Evolutionary conservation across 176 grass and related monocot genomes (phyloP), one percentile per base, ranked within the genome.

Genomic region (Zizania latifolia): DNA sequence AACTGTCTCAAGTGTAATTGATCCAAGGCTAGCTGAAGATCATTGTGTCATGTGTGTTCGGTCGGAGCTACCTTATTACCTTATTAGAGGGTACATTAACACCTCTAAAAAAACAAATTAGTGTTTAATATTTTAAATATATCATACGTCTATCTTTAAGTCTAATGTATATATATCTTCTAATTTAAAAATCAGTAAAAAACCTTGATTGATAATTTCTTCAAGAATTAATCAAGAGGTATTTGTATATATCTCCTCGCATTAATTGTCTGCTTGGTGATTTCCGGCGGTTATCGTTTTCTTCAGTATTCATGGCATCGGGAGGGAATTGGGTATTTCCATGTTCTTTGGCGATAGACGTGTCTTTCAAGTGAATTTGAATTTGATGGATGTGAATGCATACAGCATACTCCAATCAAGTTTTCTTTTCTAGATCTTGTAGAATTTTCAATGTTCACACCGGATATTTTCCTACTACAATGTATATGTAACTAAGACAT

Each of bases 1-100:
- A 53, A 22, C 22, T 9, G 48, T 53, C 7, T 53, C 57, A 27
- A 65, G 19, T 21, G 62, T 6, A 82, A 55, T 59, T 55, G 61
- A 67, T 75, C 50, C 28, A 75, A 23, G 50, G 2, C 13, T 37
- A 74, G 23, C 70, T 58, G 73, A 68, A 57, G 62, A 64, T 60
- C 14, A 22, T 1, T 38, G 36, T n/a, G n/a, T n/a, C 30, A 48
- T 37, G 38, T 34, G 28, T 50, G 65, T 3, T 36, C 48, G n/a
- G n/a, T n/a, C n/a, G n/a, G n/a, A n/a, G n/a, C n/a, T n/a, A n/a
- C n/a, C n/a, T n/a, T n/a, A n/a, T n/a, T n/a, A n/a, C n/a, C n/a
- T n/a, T n/a, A n/a, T n/a, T n/a, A n/a, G n/a, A n/a, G n/a, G n/a
- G n/a, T n/a, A n/a, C n/a, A n/a, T n/a, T n/a, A n/a, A n/a, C n/a